phyloP scores from a whole-genome alignment of 163 green algal genomes.

The Chloromonas sp. region DNA sequence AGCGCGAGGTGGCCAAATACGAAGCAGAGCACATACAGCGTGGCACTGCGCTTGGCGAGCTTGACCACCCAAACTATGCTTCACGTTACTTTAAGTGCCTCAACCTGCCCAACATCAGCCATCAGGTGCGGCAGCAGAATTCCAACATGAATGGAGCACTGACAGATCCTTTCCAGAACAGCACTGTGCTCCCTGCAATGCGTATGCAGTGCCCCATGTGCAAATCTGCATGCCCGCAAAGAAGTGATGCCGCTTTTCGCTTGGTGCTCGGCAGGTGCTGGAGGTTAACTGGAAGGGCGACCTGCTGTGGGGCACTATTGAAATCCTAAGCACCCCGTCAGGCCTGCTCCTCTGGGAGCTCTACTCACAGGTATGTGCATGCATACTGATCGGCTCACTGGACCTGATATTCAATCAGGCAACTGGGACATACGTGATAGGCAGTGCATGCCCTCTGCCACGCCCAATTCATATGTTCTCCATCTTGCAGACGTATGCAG shows the following conservation, averaged over 20 bases:
- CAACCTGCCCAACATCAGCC: constrained; percentile 62
- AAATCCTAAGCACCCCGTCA: constrained; percentile 62
- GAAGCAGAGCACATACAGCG: constrained; percentile 32
- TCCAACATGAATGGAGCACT: no score
- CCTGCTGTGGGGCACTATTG: constrained; percentile 57
- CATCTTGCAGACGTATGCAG: no score
- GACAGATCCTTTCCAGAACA: no score
- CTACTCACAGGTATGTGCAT: constrained; percentile 40
- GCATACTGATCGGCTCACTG: no score
- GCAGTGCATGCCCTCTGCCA: no score
- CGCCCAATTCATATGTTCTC: no score
- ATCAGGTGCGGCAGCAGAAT: constrained; percentile 41
- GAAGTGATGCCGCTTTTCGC: no score
- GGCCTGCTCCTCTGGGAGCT: constrained; percentile 61
- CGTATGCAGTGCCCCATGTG: no score
- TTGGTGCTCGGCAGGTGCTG: constrained; percentile 40
- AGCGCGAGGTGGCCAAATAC: constrained; percentile 54
- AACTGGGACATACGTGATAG: no score
- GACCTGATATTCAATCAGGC: no score
- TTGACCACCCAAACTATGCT: constrained; percentile 66
- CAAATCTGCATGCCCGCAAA: no score
- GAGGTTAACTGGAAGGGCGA: constrained; percentile 54
- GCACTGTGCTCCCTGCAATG: no score
- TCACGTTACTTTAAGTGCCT: constrained; percentile 59
- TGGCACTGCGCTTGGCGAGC: constrained; percentile 59